phyloP scores from a whole-genome alignment of 371 early-diverging fungal species.

The Smittium culicis region DNA sequence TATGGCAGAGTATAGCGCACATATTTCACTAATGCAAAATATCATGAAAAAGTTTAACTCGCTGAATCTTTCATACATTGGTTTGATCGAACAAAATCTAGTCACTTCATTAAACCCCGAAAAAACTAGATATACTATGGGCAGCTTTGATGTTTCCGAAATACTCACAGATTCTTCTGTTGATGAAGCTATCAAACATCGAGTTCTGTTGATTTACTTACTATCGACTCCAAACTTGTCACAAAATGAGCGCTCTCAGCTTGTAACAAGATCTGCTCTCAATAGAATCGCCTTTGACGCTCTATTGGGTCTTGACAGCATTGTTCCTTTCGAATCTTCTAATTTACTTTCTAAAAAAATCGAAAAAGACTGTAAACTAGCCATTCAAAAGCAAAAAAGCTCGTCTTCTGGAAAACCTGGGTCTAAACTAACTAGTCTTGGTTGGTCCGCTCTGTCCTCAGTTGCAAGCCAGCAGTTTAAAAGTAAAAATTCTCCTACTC shows the following conservation, averaged over 20 bases:
- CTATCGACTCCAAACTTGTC: slow-evolving; percentile 2
- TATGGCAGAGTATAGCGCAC: slow-evolving; percentile 76
- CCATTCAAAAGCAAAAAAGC: not conserved
- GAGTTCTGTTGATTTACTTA: slow-evolving; percentile 4
- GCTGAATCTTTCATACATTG: slow-evolving; percentile 52
- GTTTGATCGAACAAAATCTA: slow-evolving; percentile 46
- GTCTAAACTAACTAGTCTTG: not conserved
- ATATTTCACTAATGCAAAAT: slow-evolving; percentile 80
- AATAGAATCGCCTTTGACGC: not conserved
- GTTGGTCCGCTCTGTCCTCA: not conserved
- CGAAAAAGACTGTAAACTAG: not conserved
- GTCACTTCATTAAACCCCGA: slow-evolving; percentile 12
- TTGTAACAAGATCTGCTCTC: not conserved
- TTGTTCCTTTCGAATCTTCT: not conserved
- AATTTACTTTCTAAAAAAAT: not conserved
- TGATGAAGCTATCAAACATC: not conserved
- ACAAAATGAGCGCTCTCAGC: not conserved
- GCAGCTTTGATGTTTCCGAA: slow-evolving; percentile 3
- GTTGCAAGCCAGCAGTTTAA: not conserved
- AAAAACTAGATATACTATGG: slow-evolving; percentile 1
- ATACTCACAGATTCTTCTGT: not conserved
- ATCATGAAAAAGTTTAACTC: slow-evolving; percentile 66
- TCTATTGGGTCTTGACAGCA: not conserved
- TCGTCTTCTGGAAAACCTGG: not conserved
- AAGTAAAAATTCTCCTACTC: not conserved